Evolutionary conservation across 116 monocot genomes (phyloP).

Genomic region (Papilionanthe hybrid): DNA sequence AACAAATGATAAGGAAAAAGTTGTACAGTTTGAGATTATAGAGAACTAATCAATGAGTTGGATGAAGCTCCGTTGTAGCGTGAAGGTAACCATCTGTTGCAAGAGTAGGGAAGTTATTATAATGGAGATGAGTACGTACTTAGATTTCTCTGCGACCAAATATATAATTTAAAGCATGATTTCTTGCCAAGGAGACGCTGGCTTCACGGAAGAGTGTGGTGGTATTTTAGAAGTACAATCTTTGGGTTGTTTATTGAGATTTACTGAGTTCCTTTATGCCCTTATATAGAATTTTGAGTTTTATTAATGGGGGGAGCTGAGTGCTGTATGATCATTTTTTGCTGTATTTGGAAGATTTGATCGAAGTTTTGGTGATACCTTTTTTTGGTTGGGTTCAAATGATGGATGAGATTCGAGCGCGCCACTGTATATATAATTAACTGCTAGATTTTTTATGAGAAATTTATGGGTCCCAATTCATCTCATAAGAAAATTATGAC

Average conservation of each 20-base stretch:
- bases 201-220: neutral
- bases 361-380: neutral
- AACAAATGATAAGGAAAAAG: neutral
- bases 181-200: neutral
- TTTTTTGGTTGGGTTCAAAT: neutral
- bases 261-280: neutral
- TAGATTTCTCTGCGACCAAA: neutral
- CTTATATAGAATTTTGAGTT: neutral
- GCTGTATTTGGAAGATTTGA: neutral
- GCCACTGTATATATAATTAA: too few species aligned
- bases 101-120: neutral
- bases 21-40: neutral
- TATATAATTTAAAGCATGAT: neutral
- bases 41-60: neutral
- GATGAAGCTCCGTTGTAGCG: neutral
- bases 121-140: neutral
- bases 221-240: neutral
- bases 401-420: too few species aligned
- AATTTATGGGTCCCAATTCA: too few species aligned
- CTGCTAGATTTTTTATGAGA: too few species aligned
- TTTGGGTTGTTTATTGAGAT: neutral
- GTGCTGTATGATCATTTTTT: neutral
- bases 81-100: neutral
- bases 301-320: neutral
- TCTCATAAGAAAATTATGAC: too few species aligned